Conservation (phyloP, 495 filamentous ascomycete genomes). For the Hypoxylon perforatum region DNA sequence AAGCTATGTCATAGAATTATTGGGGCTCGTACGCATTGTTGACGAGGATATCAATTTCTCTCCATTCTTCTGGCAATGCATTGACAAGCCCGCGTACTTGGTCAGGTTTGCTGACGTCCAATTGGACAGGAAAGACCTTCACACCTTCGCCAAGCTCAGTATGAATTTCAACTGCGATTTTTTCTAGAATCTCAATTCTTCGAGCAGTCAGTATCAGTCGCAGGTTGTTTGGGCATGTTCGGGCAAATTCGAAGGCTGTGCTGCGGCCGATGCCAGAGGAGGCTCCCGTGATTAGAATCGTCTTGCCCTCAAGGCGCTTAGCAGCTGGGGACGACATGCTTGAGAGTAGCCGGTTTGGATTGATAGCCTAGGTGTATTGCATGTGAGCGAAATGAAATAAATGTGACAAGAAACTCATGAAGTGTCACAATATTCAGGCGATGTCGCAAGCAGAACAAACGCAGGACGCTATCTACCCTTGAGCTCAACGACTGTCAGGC, state of each 20-base stretch:
- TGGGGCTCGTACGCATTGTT: conserved; percentile 95
- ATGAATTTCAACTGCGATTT: conserved; percentile 81
- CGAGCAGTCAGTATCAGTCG: conserved; percentile 89
- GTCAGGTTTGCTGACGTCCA: conserved; percentile 86
- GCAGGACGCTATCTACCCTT: too few species aligned
- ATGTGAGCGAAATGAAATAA: too few species aligned
- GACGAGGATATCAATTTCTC: conserved; percentile 88
- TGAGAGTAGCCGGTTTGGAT: too few species aligned
- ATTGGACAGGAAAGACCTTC: conserved; percentile 79
- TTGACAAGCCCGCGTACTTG: conserved; percentile 80
- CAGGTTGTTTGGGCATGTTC: conserved; percentile 80
- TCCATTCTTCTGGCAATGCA: conserved; percentile 81
- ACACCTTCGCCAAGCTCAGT: conserved; percentile 84
- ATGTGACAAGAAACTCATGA: too few species aligned
- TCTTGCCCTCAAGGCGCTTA: conserved; percentile 93
- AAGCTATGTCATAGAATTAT: neutral
- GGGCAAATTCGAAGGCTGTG: conserved; percentile 91
- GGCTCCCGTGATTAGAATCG: conserved; percentile 90
- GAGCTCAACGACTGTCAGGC: too few species aligned
- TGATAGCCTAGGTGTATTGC: too few species aligned
- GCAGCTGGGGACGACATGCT: conserved; percentile 82
- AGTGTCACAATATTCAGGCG: too few species aligned
- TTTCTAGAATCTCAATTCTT: conserved; percentile 78
- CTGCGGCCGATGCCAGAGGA: conserved; percentile 91
- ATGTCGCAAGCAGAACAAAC: too few species aligned